Evolutionary conservation across 345 rosid species (phyloP), one percentile per base, ranked within the genome.

Genomic region (Citrus trifoliata): DNA sequence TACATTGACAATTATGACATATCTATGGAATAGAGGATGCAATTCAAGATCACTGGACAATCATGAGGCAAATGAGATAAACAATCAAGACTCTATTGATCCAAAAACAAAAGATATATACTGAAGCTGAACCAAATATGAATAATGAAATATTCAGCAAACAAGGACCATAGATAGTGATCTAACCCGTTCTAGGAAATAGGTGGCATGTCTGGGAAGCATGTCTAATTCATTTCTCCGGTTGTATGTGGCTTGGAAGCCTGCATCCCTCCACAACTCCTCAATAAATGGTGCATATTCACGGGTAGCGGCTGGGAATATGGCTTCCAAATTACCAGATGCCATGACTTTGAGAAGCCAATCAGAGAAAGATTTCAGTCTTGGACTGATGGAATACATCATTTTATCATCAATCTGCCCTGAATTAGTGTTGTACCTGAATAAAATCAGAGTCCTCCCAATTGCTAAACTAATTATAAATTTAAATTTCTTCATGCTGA

Each of bases 181-280:
- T 68, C 88, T 82, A 84, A 93, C 99, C 88, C 93, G 86, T 83
- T 88, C 97, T 58, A 95, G 87, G 88, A 95, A 95, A 86, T 93
- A 92, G 27, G 92, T 88, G 64, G 97, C 95, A 71, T 71, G 82
- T 83, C 90, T 87, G 19, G 99, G 98, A 38, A 95, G 88, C 82
- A 65, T 84, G 77, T 88, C 88, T 22, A 91, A 73, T 86, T 91
- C 95, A 10, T 86, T 86, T 80, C 95, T 90, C 46, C 93, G 85
- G 83, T 78, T 85, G 80, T 93, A 95, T 1, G 99, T 89, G 65
- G 93, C 97, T 85, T 91, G 95, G 82, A 95, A 82, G 79, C 95
- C 89, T 71, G 84, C 85, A 86, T 92, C 93, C 82, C 82, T 82
- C 97, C 92, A 91, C 79, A 95, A 76, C 33, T 91, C 93, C 84